Evolutionary conservation across 148 eudicot species (phyloP).

Genomic region (Persicaria maculosa): DNA sequence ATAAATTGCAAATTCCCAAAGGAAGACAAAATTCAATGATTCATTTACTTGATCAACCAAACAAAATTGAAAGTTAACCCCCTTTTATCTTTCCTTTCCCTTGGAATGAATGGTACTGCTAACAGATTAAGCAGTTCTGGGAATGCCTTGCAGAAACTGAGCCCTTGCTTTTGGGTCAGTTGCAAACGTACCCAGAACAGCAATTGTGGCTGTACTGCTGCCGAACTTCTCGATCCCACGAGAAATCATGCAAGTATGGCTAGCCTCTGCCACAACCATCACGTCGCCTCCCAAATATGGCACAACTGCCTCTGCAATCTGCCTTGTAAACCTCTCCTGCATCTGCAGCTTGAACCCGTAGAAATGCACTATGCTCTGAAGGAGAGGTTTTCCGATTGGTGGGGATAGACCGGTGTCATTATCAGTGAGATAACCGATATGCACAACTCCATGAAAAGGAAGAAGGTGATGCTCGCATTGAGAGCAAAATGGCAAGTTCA

Average conservation of each 20-base stretch:
- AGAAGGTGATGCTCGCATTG: slow-evolving; percentile 95
- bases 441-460: slow-evolving; percentile 90
- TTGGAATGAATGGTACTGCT: too few species aligned
- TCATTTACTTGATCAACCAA: too few species aligned
- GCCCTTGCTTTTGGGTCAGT: slow-evolving; percentile 50
- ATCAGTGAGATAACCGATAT: slow-evolving; percentile 50
- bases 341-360: slow-evolving; percentile 90
- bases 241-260: slow-evolving; percentile 90
- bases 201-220: slow-evolving; percentile 76
- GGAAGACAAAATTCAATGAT: too few species aligned
- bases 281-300: slow-evolving; percentile 65
- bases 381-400: slow-evolving; percentile 61
- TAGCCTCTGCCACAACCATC: slow-evolving; percentile 86
- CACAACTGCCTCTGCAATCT: slow-evolving; percentile 76
- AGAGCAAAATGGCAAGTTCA: slow-evolving; percentile 74
- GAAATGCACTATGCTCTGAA: slow-evolving; percentile 76
- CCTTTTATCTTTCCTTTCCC: too few species aligned
- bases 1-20: too few species aligned
- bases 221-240: slow-evolving; percentile 89
- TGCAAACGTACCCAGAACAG: slow-evolving; percentile 80
- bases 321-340: slow-evolving; percentile 89
- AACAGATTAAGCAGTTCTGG: too few species aligned
- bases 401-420: slow-evolving; percentile 20
- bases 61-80: too few species aligned
- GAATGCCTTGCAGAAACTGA: slow-evolving; percentile 36